phyloP scores from a whole-genome alignment of 2,329 filamentous ascomycete genomes.

The Drechslera avenae region DNA sequence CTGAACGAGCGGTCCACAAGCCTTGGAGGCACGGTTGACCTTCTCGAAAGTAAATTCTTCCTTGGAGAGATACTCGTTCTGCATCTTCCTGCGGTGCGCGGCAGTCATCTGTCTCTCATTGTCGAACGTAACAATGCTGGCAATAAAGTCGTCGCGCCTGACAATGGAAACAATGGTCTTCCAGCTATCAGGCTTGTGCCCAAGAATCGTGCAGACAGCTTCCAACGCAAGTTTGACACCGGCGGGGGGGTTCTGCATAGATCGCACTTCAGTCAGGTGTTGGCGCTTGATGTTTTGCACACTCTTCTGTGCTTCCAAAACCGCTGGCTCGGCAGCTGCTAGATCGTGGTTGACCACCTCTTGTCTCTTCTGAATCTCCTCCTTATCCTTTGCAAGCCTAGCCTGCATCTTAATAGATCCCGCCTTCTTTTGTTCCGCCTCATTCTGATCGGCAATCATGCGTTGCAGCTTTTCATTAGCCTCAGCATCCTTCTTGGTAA shows the following conservation, averaged over 20 bases:
- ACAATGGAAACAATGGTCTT: constrained; percentile 88
- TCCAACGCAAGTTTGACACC: constrained; percentile 92
- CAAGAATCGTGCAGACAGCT: constrained; percentile 93
- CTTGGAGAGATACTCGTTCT: constrained; percentile 87
- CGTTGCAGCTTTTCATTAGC: constrained; percentile 96
- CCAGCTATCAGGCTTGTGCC: constrained; percentile 89
- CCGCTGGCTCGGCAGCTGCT: constrained; percentile 89
- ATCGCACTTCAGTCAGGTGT: constrained; percentile 95
- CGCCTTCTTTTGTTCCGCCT: constrained; percentile 89
- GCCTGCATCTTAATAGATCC: constrained; percentile 87
- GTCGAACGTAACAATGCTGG: constrained; percentile 95
- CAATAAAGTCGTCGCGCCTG: constrained; percentile 93
- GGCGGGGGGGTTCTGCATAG: constrained; percentile 89
- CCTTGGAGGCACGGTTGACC: constrained; percentile 94
- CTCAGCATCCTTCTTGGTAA: constrained; percentile 92
- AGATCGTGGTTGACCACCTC: constrained; percentile 87
- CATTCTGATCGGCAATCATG: constrained; percentile 94
- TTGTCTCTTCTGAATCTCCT: constrained; percentile 79
- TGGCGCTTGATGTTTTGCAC: constrained; percentile 98
- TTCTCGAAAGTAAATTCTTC: constrained; percentile 96
- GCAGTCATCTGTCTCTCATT: constrained; percentile 95
- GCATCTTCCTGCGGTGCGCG: constrained; percentile 81
- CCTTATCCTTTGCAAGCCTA: constrained; percentile 85
- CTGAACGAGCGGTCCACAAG: constrained; percentile 93
- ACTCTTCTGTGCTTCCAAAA: constrained; percentile 89